Base-by-base conservation (phyloP, 225 moss, liverwort and hornwort genomes). In the Lunularia cruciata region DNA sequence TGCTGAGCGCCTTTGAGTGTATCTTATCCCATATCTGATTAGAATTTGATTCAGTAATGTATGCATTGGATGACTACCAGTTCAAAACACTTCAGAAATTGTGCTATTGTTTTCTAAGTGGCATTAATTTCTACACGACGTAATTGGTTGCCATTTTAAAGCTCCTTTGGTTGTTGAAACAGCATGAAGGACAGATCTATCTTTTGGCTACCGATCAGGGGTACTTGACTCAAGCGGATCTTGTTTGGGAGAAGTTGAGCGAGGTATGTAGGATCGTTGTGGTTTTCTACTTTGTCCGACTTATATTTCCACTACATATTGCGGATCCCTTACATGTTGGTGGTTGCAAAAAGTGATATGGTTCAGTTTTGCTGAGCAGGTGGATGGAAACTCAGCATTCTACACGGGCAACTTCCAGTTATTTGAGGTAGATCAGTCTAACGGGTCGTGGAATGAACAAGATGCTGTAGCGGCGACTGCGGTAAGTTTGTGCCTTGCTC, bases 151-250 rank as follows among this genome's bases (percentile, higher is more conserved):
- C n/a, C n/a, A n/a, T n/a, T n/a, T n/a, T n/a, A n/a, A n/a, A n/a
- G n/a, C n/a, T n/a, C n/a, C n/a, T n/a, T n/a, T 27, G 45, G 4
- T 70, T 83, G 36, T 46, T 23, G 13, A 47, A 71, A 68, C 89
- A 98, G 98, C 84, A 81, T 72, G 75, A 86, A 20, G 88, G 88
- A 38, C 85, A 91, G 67, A 84, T 98, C 57, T 93, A 89, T 60
- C 85, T 98, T 69, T 82, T 98, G 71, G 93, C 98, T 48, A 98
- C 87, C 62, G 98, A 98, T 73, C 91, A 98, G 70, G 98, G 98
- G 51, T 98, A 98, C 66, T 84, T 98, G 73, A 82, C 89, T 82
- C 98, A 93, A 76, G 89, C 98, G 72, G 86, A 85, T 67, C 78
- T 98, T 72, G 98, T 98, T 28, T 98, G 98, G 98, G 98, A 98